Evolutionary conservation across 768 basidiomycete genomes (phyloP).

Genomic region (Tylopilus plumbeoviolaceoides): DNA sequence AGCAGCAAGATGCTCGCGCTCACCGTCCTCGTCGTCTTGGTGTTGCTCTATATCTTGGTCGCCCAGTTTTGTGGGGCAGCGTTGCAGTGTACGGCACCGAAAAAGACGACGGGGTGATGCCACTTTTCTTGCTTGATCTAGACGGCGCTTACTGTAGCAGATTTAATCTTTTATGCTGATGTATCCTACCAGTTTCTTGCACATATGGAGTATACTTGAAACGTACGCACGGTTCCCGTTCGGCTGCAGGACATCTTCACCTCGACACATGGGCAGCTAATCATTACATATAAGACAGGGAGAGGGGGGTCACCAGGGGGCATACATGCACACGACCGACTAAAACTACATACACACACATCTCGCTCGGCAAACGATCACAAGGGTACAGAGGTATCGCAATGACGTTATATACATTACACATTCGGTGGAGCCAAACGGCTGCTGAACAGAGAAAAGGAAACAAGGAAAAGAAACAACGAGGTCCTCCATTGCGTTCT

Average conservation of each 20-base stretch:
- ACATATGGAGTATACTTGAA: not conserved
- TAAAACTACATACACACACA: slow-evolving; percentile 10
- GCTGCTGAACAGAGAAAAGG: not conserved
- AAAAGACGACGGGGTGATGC: not conserved
- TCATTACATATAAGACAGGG: slow-evolving; percentile 16
- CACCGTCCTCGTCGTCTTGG: slow-evolving; percentile 62
- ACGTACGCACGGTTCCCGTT: not conserved
- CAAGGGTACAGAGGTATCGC: slow-evolving; percentile 21
- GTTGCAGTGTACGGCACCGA: slow-evolving; percentile 52
- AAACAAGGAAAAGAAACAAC: not conserved
- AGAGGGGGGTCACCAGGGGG: slow-evolving; percentile 1
- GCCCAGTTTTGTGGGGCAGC: slow-evolving; percentile 89
- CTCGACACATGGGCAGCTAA: not conserved
- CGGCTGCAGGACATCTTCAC: not conserved
- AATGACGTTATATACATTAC: slow-evolving; percentile 20
- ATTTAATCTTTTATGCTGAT: slow-evolving; percentile 2
- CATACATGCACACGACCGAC: slow-evolving; percentile 8
- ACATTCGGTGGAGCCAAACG: slow-evolving; percentile 4
- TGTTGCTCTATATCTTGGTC: slow-evolving; percentile 76
- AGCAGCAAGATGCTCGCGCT: slow-evolving; percentile 68
- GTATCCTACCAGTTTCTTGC: slow-evolving; percentile 4
- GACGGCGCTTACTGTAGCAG: slow-evolving; percentile 9
- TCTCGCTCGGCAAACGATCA: not conserved
- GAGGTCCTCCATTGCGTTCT: slow-evolving; percentile 12
- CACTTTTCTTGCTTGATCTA: not conserved